These are phyloP conservation scores for Apiospora marii DNA, from an alignment of 2,329 filamentous ascomycete species.

Conservation along the genomic window DNA sequence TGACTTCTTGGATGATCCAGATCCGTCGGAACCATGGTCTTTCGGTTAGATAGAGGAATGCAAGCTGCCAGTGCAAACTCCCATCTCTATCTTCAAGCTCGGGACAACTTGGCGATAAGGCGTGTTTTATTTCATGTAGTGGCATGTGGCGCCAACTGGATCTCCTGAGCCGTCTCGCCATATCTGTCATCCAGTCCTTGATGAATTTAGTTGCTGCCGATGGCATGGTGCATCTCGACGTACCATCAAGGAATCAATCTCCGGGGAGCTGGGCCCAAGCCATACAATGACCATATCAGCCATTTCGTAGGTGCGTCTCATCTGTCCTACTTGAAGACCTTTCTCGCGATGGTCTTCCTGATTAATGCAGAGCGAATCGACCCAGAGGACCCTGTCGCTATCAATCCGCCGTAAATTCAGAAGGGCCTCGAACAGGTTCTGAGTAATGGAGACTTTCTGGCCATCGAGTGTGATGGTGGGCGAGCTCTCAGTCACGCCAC, in stretches of 20 bases:
- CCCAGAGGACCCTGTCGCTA: not conserved
- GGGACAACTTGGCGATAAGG: not conserved
- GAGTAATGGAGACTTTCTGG: not conserved
- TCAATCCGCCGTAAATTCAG: not conserved
- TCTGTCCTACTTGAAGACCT: not conserved
- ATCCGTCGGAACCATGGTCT: not conserved
- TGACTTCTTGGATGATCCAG: not conserved
- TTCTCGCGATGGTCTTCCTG: not conserved
- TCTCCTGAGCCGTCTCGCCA: not conserved
- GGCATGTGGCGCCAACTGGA: not conserved
- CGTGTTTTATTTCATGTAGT: not conserved
- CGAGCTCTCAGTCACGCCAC: not conserved
- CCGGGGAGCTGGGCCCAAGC: not conserved
- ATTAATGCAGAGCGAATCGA: not conserved
- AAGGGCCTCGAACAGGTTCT: not conserved
- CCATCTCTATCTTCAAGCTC: no score
- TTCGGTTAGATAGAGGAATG: not conserved
- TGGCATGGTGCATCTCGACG: not conserved
- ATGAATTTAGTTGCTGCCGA: no score
- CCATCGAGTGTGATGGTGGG: not conserved
- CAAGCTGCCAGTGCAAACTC: no score
- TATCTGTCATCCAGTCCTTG: not conserved
- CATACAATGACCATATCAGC: not conserved
- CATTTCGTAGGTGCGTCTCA: not conserved
- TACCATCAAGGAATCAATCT: not conserved